phyloP scores from a whole-genome alignment of 1,139 yeast genomes.

The Yamadazyma dushanensis region DNA sequence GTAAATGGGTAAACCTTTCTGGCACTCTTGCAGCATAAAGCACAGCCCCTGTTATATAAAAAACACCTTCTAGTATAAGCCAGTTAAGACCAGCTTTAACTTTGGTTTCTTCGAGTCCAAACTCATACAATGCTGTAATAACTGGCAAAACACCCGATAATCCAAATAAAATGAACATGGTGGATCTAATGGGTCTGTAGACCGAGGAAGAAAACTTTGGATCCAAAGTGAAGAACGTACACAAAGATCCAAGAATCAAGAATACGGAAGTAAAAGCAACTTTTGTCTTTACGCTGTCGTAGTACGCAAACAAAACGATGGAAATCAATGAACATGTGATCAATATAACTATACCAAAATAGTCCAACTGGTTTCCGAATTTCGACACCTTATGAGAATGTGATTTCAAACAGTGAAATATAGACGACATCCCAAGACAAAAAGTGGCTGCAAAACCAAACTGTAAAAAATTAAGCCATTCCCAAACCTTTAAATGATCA shows the following conservation, averaged over 20 bases:
- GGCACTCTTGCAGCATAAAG: slow-evolving; percentile 80
- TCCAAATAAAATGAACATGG: slow-evolving; percentile 80
- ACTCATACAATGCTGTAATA: slow-evolving; percentile 44
- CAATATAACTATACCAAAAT: slow-evolving; percentile 78
- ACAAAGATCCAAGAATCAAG: slow-evolving; percentile 54
- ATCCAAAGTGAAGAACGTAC: slow-evolving; percentile 64
- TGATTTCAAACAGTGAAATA: slow-evolving; percentile 73
- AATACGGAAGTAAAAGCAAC: slow-evolving; percentile 50
- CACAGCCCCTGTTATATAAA: slow-evolving; percentile 77
- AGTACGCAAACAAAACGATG: slow-evolving; percentile 64
- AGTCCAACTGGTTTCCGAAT: slow-evolving; percentile 80
- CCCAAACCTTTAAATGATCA: slow-evolving; percentile 44
- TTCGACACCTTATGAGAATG: slow-evolving; percentile 65
- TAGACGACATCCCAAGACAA: slow-evolving; percentile 73
- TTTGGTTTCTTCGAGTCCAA: slow-evolving; percentile 40
- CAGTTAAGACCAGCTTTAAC: slow-evolving; percentile 57
- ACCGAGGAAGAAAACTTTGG: slow-evolving; percentile 64
- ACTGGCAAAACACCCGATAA: slow-evolving; percentile 77
- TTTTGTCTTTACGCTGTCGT: slow-evolving; percentile 47
- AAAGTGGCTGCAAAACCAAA: slow-evolving; percentile 42
- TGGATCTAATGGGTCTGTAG: slow-evolving; percentile 77
- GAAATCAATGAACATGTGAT: slow-evolving; percentile 77
- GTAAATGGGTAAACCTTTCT: slow-evolving; percentile 68
- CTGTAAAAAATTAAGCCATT: slow-evolving; percentile 35
- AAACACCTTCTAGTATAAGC: slow-evolving; percentile 66